Conservation (phyloP, 2,329 filamentous ascomycete genomes). For the Drechslerella stenobrocha region DNA sequence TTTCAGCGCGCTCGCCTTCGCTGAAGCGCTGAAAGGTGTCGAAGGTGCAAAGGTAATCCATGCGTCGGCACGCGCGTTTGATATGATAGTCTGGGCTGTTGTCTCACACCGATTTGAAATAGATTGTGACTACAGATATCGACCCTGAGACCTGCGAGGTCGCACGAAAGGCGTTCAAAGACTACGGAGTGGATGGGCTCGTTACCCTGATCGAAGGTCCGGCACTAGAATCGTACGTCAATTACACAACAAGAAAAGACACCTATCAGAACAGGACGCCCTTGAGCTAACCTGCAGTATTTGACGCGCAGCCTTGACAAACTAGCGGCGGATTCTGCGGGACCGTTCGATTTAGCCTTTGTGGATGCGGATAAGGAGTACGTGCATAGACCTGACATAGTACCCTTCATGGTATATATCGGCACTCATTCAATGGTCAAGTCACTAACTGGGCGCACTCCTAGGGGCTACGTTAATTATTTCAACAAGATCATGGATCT, state of each 20-base stretch:
- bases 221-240: constrained; percentile 29
- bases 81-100: neutral
- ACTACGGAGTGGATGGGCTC: constrained; percentile 35
- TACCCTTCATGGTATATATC: no score
- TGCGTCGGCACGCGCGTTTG: neutral
- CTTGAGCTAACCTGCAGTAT: neutral
- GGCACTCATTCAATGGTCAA: no score
- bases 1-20: constrained; percentile 55
- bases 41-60: constrained; percentile 49
- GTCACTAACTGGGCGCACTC: neutral
- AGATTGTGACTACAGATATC: constrained; percentile 50
- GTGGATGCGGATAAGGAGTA: constrained; percentile 55
- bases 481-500: constrained; percentile 47
- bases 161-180: constrained; percentile 43
- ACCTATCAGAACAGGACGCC: no score
- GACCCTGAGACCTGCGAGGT: constrained; percentile 21
- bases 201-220: constrained; percentile 41
- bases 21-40: constrained; percentile 53
- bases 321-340: constrained; percentile 14
- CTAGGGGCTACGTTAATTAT: constrained; percentile 49
- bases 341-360: constrained; percentile 54
- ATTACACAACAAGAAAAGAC: neutral
- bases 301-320: constrained; percentile 11
- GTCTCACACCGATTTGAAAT: neutral
- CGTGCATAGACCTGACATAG: neutral